Evolutionary conservation across 257 asterid species (phyloP).

Genomic region (Fraxinus anomala): DNA sequence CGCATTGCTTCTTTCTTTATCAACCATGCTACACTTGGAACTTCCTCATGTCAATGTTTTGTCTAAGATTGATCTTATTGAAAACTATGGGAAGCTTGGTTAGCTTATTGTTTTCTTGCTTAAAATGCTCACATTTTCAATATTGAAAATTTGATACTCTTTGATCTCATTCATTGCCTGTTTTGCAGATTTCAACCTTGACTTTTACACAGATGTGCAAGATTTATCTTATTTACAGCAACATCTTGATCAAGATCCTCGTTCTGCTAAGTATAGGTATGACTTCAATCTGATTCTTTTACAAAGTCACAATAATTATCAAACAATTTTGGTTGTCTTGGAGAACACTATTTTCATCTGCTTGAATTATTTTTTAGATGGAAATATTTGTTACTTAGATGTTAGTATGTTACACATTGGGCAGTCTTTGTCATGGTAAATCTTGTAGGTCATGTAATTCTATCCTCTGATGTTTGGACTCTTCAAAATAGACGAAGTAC

Average conservation of each 20-base stretch:
- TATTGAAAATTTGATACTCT: background rate
- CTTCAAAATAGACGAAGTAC: too few relatives aligned
- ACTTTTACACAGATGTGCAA: conserved; percentile 92
- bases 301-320: background rate
- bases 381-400: background rate
- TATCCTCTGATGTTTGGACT: too few relatives aligned
- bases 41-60: conserved; percentile 95
- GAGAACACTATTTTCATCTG: background rate
- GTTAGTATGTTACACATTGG: background rate
- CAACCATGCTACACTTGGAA: conserved; percentile 95
- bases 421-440: background rate
- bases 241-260: conserved; percentile 88
- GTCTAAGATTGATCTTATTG: conserved; percentile 93
- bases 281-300: conserved; percentile 12
- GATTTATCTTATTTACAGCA: conserved; percentile 83
- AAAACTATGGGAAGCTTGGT: conserved; percentile 92
- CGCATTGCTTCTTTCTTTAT: conserved; percentile 81
- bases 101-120: conserved; percentile 11
- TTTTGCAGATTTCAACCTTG: conserved; percentile 89
- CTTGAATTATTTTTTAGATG: background rate
- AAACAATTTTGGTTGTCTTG: background rate
- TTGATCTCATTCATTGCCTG: conserved; percentile 23
- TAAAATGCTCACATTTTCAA: background rate
- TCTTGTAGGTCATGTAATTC: background rate
- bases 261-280: conserved; percentile 80